phyloP scores from a whole-genome alignment of 495 filamentous ascomycete species.

The Tuber borchii region DNA sequence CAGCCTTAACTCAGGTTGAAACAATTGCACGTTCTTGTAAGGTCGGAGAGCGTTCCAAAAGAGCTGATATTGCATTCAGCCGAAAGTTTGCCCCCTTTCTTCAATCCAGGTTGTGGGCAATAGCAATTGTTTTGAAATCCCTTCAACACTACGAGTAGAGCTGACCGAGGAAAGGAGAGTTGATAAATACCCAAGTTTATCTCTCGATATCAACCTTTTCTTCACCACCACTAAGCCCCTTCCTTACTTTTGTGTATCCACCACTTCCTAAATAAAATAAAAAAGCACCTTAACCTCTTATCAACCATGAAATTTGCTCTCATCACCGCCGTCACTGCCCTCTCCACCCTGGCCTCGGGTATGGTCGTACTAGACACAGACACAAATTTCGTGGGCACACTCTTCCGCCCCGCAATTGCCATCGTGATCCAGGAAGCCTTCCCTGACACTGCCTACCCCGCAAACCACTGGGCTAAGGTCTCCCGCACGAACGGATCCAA shows the following conservation, averaged over 20 bases:
- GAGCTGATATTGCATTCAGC: too few relatives aligned
- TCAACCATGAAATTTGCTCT: neutral
- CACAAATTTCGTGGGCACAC: accelerated
- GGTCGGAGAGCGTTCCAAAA: too few relatives aligned
- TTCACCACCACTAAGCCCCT: neutral
- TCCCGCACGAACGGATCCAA: neutral
- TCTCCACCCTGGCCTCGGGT: neutral
- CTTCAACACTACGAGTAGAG: neutral
- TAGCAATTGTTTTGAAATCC: too few relatives aligned
- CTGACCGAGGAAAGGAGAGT: neutral
- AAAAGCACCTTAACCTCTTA: neutral
- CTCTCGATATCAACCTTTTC: neutral
- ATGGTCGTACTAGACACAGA: neutral
- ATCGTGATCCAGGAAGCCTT: neutral
- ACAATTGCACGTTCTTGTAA: too few relatives aligned
- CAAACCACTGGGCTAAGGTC: neutral
- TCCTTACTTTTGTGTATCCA: neutral
- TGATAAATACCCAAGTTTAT: neutral
- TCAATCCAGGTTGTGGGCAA: too few relatives aligned
- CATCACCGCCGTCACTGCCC: neutral
- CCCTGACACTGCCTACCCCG: too few relatives aligned
- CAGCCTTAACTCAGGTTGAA: neutral
- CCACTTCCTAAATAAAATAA: neutral
- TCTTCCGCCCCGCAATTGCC: neutral
- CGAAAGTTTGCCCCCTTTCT: too few relatives aligned